Evolutionary conservation across 2,329 filamentous ascomycete species (phyloP).

Genomic region (Talaromyces amestolkiae): DNA sequence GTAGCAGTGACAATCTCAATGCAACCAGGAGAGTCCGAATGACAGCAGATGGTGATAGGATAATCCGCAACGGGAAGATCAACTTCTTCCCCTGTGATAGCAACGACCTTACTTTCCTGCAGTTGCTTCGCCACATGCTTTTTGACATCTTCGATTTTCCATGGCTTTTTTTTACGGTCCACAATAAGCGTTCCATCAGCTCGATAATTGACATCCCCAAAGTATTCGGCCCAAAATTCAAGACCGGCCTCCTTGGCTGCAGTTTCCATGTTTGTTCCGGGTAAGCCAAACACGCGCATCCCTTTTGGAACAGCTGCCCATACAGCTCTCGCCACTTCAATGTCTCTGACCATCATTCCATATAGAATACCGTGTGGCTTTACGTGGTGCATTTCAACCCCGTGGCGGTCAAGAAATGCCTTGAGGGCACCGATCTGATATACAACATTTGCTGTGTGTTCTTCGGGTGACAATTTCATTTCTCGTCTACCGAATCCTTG

Average conservation of each 20-base stretch:
- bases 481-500: constrained; percentile 63
- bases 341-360: constrained; percentile 55
- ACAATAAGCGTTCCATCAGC: constrained; percentile 53
- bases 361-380: constrained; percentile 63
- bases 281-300: constrained; percentile 53
- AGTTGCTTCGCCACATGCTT: neutral
- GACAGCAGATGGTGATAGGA: neutral
- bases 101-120: neutral
- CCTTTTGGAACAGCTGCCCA: constrained; percentile 53
- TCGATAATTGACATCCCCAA: constrained; percentile 58
- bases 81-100: neutral
- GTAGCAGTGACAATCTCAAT: neutral
- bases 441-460: constrained; percentile 56
- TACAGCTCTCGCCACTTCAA: constrained; percentile 53
- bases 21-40: neutral
- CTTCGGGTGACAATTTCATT: constrained; percentile 58
- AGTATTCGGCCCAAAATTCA: constrained; percentile 55
- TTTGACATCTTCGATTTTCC: constrained; percentile 1
- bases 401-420: constrained; percentile 58
- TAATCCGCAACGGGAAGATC: neutral
- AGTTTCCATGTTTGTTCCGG: constrained; percentile 55
- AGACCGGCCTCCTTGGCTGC: constrained; percentile 54
- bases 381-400: constrained; percentile 58
- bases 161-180: constrained; percentile 52
- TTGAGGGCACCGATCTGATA: constrained; percentile 65